Base-by-base conservation (phyloP, 2,329 filamentous ascomycete genomes). In the Penicillium vulpinum region DNA sequence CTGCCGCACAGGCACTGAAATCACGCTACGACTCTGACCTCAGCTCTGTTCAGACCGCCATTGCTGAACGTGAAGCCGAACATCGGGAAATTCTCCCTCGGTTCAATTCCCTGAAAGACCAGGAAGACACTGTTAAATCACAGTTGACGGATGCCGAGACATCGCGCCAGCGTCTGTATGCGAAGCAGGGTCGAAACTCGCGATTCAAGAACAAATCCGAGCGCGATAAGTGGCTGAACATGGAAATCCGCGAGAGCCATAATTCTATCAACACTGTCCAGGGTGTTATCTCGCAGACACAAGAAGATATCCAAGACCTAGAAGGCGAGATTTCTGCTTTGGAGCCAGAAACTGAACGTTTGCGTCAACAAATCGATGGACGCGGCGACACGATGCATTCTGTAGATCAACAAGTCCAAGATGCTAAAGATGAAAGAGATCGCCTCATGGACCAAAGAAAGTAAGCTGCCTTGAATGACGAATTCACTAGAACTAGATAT, bases 171-270 rank as follows among this genome's bases (percentile, higher is more conserved):
- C 87, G 92, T 36, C 83, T 99, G 8, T 91, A 96, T 70, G 90
- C 90, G 49, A 99, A 99, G 74, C 93, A 99, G 75, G 91, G 89
- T 41, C 88, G 93, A 44, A 92, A 89, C 63, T 88, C 89, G 18
- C 89, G 91, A 60, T 99, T 96, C 75, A 89, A 84, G 69, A 95
- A 86, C 73, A 96, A 96, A 78, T 84, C 85, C 9, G 91, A 97
- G 71, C 88, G 95, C 41, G 93, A 99, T 73, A 84, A 85, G 35
- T 97, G 86, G 81, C 80, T 99, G 48, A 86, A 85, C 59, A 83
- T 85, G 60, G 89, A 97, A 74, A 90, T 97, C 54, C 82, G 89
- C 43, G 89, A 95, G 35, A 85, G 92, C 52, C 89, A 91, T 63
- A 79, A 85, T 35, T 89, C 89, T 5, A 80, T 96, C 29, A 88